Conservation (phyloP, 345 rosid genomes). For the Pistacia atlantica region DNA sequence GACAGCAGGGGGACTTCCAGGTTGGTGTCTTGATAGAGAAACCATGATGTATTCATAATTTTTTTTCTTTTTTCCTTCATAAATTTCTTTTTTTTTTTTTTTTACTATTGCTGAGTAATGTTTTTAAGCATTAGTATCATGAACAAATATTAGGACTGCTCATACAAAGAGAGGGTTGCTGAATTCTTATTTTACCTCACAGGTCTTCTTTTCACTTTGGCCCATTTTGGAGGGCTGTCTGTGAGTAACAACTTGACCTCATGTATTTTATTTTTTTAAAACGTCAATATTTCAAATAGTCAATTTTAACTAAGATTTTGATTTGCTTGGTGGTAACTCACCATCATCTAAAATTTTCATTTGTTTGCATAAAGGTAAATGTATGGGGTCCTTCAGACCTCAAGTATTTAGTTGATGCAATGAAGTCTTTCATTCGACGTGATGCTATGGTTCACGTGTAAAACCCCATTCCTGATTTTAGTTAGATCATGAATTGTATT, state of each 20-base stretch:
- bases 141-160: slow-evolving; percentile 12
- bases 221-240: slow-evolving; percentile 86
- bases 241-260: slow-evolving; percentile 49
- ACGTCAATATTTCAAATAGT: no score
- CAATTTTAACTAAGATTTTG: no score
- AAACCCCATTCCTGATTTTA: no score
- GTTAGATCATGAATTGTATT: no score
- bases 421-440: slow-evolving; percentile 90
- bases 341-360: slow-evolving; percentile 13
- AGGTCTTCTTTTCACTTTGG: slow-evolving; percentile 91
- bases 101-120: background rate
- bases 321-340: background rate
- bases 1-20: slow-evolving; percentile 97
- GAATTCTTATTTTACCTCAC: slow-evolving; percentile 19
- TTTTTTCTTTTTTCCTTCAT: background rate
- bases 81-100: background rate
- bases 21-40: slow-evolving; percentile 38
- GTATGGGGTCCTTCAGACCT: slow-evolving; percentile 98
- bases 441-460: slow-evolving; percentile 91
- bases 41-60: background rate
- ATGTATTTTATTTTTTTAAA: background rate
- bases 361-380: slow-evolving; percentile 61
- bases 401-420: slow-evolving; percentile 78
- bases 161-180: background rate
- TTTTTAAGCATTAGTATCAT: background rate